Base-by-base conservation (phyloP, 352 stramenopile genomes). In the Phytophthora megakarya region DNA sequence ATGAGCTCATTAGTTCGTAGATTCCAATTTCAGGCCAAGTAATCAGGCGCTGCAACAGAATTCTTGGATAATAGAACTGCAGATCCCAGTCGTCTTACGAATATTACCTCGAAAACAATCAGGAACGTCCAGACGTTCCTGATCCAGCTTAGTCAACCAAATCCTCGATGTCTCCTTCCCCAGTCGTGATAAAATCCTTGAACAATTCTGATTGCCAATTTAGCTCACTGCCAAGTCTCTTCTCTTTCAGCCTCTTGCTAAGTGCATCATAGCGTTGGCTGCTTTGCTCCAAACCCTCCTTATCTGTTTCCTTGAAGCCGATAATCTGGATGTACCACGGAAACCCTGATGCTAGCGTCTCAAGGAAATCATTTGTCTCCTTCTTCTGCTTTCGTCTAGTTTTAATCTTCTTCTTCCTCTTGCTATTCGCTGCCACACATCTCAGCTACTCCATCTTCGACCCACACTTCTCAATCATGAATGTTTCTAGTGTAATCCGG, bases 361-460 rank as follows among this genome's bases (percentile, higher is more conserved):
- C 2, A 1, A 72, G 51, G 25, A 65, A 65, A 10, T 18, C 51
- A 3, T 51, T 19, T 1, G 15, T 19, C 42, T 65, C 56, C 15
- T 49, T 42, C 10, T 62, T 35, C 32, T 63, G 56, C 30, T 61
- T 5, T 26, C 42, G 56, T 9, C 40, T 65, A 5, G 46, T 45
- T 12, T 22, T 23, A 3, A 40, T 39, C 38, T 62, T 75, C 18
- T 37, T 53, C 18, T 46, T 55, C 5, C 38, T 44, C 12, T 13
- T 8, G 10, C 63, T 23, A 18, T 25, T 44, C 59, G 59, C 57
- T 9, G 32, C 50, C 0, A 76, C 30, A 16, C 43, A 42, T 32
- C 48, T 32, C 2, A 76, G 11, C 68, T 63, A 76, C 10, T 43
- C 33, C 23, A 56, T 44, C 25, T 59, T 64, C 19, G 68, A 70